A percentile compares a stretch with the other conserved stretches of the same genome.
phyloP scores from a whole-genome alignment of 768 basidiomycete species.

The Nidularia pulvinata region DNA sequence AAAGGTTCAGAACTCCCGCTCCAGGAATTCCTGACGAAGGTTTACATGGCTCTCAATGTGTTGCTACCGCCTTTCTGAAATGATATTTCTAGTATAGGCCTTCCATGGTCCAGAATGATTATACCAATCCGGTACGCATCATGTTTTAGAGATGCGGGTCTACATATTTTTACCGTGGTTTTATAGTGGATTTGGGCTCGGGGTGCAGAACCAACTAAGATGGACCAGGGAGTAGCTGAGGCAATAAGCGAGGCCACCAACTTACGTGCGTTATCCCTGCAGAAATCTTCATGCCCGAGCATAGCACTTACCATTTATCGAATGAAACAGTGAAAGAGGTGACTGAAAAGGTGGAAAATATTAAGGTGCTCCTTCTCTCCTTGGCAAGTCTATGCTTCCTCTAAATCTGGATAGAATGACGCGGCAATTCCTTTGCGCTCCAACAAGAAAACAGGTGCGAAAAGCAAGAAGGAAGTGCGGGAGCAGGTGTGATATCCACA shows the following conservation, averaged over 20 bases:
- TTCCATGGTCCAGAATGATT: conserved; percentile 79
- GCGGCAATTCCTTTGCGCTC: conserved; percentile 62
- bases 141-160: background rate
- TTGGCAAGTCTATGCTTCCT: background rate
- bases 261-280: conserved; percentile 32
- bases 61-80: conserved; percentile 1
- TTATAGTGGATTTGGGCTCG: conserved; percentile 70
- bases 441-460: conserved; percentile 71
- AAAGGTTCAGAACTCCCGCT: conserved; percentile 37
- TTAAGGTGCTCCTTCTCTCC: conserved; percentile 42
- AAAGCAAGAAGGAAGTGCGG: conserved; percentile 75
- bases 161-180: background rate
- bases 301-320: background rate
- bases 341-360: conserved; percentile 54
- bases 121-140: conserved; percentile 64
- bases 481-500: conserved; percentile 41
- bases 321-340: conserved; percentile 49
- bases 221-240: conserved; percentile 15
- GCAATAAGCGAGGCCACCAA: conserved; percentile 46
- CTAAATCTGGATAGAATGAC: conserved; percentile 46
- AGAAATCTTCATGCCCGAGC: background rate
- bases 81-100: conserved; percentile 55
- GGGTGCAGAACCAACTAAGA: conserved; percentile 17
- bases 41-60: conserved; percentile 11
- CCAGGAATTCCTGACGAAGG: conserved; percentile 57